Evolutionary conservation across 164 flowering plant species (phyloP).

Genomic region (Annona cherimola): DNA sequence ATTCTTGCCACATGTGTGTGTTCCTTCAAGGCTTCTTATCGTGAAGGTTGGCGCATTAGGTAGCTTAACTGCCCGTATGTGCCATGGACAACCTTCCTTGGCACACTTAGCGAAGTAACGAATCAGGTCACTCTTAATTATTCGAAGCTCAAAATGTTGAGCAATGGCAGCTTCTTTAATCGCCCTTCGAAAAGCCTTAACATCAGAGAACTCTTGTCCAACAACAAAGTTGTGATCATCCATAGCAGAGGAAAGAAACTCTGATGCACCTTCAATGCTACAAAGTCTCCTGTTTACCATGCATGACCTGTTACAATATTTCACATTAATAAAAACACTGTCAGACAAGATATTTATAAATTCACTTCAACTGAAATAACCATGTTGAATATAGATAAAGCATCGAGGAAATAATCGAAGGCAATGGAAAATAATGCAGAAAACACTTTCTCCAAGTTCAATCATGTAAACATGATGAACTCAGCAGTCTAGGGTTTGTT

Average conservation of each 20-base stretch:
- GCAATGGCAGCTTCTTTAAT: conserved; percentile 86
- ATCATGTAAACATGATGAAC: not conserved
- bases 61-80: conserved; percentile 78
- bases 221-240: conserved; percentile 48
- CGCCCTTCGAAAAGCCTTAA: conserved; percentile 63
- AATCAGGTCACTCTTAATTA: conserved; percentile 61
- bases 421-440: not conserved
- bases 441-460: not conserved
- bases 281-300: not conserved
- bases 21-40: conserved; percentile 71
- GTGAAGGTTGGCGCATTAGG: conserved; percentile 65
- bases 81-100: conserved; percentile 88
- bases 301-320: not conserved
- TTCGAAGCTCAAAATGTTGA: conserved; percentile 78
- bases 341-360: not conserved
- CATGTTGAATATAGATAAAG: not conserved
- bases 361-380: not conserved
- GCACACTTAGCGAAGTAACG: conserved; percentile 89
- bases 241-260: conserved; percentile 20
- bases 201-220: conserved; percentile 87
- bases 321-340: not conserved
- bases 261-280: not conserved
- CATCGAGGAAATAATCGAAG: conserved; percentile 5
- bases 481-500: too few relatives aligned
- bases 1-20: conserved; percentile 74